These are phyloP conservation scores for Sporobolomyces roseus DNA, from an alignment of 768 basidiomycete species.

Conservation along the genomic window DNA sequence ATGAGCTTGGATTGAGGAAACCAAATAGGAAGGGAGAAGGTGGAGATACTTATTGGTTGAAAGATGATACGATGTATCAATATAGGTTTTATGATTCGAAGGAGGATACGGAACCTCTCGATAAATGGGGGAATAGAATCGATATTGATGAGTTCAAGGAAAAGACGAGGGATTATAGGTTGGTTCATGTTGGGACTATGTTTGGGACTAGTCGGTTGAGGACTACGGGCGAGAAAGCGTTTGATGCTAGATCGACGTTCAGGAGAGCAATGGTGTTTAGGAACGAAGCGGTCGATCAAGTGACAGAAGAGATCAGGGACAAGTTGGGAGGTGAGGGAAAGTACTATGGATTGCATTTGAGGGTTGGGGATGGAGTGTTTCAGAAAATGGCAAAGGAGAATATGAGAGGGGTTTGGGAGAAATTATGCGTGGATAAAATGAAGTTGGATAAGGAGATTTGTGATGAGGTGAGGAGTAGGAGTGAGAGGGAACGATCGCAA, in stretches of 20 bases:
- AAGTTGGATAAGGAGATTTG: conserved; percentile 52
- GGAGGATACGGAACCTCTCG: conserved; percentile 40
- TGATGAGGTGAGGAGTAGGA: conserved; percentile 31
- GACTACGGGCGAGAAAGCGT: conserved; percentile 53
- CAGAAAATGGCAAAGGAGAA: conserved; percentile 52
- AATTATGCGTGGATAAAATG: conserved; percentile 57
- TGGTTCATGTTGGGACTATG: conserved; percentile 68
- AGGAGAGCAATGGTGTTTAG: conserved; percentile 60
- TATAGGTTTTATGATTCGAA: conserved; percentile 60
- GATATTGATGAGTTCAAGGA: conserved; percentile 51
- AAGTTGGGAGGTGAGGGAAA: conserved; percentile 51
- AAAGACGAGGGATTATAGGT: conserved; percentile 52
- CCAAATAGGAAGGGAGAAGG: conserved; percentile 44
- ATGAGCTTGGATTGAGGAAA: conserved; percentile 46
- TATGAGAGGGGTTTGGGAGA: conserved; percentile 58
- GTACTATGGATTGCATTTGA: conserved; percentile 65
- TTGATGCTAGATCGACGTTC: conserved; percentile 54
- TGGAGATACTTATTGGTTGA: conserved; percentile 55
- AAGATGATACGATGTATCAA: conserved; percentile 61
- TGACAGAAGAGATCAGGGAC: conserved; percentile 54
- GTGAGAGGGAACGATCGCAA: conserved; percentile 15
- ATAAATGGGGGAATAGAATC: conserved; percentile 44
- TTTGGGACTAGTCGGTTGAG: conserved; percentile 71
- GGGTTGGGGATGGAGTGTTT: conserved; percentile 68
- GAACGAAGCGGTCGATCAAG: conserved; percentile 54